These are phyloP conservation scores for Pleodorina starrii DNA, from an alignment of 139 green algal species.

Conservation along the genomic window DNA sequence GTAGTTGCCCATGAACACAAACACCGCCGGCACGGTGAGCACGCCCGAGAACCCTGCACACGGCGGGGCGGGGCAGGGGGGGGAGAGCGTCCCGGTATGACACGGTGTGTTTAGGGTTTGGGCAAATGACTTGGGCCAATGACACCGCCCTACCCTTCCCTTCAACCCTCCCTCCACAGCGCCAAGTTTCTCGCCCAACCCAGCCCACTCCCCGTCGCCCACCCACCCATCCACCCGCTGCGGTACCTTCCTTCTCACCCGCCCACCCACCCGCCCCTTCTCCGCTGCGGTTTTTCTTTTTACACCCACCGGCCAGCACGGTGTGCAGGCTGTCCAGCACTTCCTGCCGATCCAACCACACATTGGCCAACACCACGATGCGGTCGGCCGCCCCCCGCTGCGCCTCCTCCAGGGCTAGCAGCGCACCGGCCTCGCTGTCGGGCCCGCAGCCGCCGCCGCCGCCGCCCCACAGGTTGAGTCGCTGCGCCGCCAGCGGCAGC, in stretches of 20 bases:
- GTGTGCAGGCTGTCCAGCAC: constrained; percentile 73
- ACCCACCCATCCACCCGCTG: too few relatives aligned
- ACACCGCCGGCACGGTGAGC: constrained; percentile 74
- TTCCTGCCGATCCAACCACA: constrained; percentile 86
- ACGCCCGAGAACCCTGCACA: constrained; percentile 77
- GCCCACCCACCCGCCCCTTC: background rate
- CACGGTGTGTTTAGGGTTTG: too few relatives aligned
- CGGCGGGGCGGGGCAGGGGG: too few relatives aligned
- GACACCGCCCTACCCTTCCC: too few relatives aligned
- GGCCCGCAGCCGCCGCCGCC: constrained; percentile 35
- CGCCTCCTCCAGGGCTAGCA: constrained; percentile 59
- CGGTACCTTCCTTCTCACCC: too few relatives aligned
- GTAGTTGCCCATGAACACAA: constrained; percentile 95
- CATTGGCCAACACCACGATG: constrained; percentile 87
- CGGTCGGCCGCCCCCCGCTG: constrained; percentile 60
- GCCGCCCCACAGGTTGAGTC: constrained; percentile 90
- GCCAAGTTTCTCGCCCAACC: too few relatives aligned
- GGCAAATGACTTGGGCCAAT: too few relatives aligned
- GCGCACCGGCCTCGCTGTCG: constrained; percentile 49
- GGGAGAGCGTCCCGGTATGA: too few relatives aligned
- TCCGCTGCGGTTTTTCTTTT: background rate
- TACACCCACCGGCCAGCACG: constrained; percentile 73
- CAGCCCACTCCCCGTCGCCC: too few relatives aligned
- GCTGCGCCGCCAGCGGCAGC: constrained; percentile 72
- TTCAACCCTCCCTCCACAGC: too few relatives aligned